phyloP scores from a whole-genome alignment of 345 rosid species.

The Populus ilicifolia region DNA sequence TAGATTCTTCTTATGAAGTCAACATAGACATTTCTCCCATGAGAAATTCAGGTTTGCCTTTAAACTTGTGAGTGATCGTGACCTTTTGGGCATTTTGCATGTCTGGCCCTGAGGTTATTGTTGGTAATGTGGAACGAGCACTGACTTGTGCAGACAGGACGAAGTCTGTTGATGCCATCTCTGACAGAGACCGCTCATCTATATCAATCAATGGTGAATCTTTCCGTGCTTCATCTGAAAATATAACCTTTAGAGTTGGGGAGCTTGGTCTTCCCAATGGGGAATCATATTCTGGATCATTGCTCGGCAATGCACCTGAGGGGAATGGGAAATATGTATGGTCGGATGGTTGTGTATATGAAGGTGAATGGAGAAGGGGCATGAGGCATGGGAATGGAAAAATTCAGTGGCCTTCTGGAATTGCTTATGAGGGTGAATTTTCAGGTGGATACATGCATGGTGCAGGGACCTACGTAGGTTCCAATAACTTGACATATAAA shows the following conservation, averaged over 20 bases:
- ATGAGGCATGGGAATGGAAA: conserved; percentile 83
- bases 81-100: conserved; percentile 65
- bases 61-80: conserved; percentile 31
- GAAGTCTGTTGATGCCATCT: conserved; percentile 53
- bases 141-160: conserved; percentile 67
- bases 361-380: conserved; percentile 93
- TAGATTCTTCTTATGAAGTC: conserved; percentile 26
- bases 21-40: conserved; percentile 20
- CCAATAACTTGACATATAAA: conserved; percentile 52
- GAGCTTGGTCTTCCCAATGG: conserved; percentile 59
- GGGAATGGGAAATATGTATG: conserved; percentile 82
- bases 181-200: conserved; percentile 39
- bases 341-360: conserved; percentile 67
- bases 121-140: conserved; percentile 40
- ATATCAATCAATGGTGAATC: conserved; percentile 49
- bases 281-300: conserved; percentile 70
- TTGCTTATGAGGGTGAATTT: conserved; percentile 79
- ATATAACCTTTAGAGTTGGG: conserved; percentile 57
- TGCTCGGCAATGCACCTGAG: conserved; percentile 74
- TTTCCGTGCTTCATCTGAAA: conserved; percentile 44
- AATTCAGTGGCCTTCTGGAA: conserved; percentile 70
- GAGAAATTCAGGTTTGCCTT: conserved; percentile 17
- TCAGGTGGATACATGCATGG: conserved; percentile 89
- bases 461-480: conserved; percentile 53
- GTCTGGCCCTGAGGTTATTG: conserved; percentile 69